Conservation (phyloP, 495 filamentous ascomycete genomes). For the Penicillium bialowiezense region DNA sequence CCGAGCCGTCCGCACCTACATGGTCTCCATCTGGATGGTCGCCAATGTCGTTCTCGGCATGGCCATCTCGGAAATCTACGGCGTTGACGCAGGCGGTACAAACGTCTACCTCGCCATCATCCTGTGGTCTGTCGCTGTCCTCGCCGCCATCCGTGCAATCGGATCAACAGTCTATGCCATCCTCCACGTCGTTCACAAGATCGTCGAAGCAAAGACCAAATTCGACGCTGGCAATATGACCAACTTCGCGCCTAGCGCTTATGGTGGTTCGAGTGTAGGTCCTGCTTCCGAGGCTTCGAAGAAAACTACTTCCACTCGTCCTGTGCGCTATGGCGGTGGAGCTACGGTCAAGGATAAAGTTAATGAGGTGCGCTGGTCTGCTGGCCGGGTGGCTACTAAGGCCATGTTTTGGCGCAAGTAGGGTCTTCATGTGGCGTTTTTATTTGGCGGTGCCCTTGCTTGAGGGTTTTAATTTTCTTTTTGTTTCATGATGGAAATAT, state of each 20-base stretch:
- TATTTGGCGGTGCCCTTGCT: slow-evolving; percentile 5
- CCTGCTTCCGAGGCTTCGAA: slow-evolving; percentile 21
- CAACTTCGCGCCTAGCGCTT: slow-evolving; percentile 24
- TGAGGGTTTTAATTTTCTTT: slow-evolving; percentile 3
- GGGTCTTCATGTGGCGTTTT: slow-evolving; percentile 1
- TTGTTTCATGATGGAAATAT: slow-evolving; percentile 10
- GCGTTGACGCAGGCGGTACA: slow-evolving; percentile 57
- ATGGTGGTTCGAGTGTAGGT: slow-evolving; percentile 24
- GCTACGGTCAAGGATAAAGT: slow-evolving; percentile 37
- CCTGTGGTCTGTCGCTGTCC: slow-evolving; percentile 83
- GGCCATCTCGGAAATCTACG: slow-evolving; percentile 88
- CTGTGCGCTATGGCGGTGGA: slow-evolving; percentile 33
- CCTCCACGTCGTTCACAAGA: slow-evolving; percentile 75
- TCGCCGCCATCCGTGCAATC: slow-evolving; percentile 81
- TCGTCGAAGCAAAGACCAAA: slow-evolving; percentile 82
- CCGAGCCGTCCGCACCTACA: slow-evolving; percentile 94
- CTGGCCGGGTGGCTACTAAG: slow-evolving; percentile 34
- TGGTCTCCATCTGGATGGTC: slow-evolving; percentile 96
- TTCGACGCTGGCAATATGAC: slow-evolving; percentile 46
- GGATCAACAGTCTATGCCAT: slow-evolving; percentile 80
- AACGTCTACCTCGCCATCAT: slow-evolving; percentile 94
- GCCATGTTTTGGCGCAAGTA: slow-evolving; percentile 48
- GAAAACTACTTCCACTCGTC: slow-evolving; percentile 13
- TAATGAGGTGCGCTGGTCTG: slow-evolving; percentile 35
- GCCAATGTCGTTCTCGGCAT: slow-evolving; percentile 90